Base-by-base conservation (phyloP, 352 stramenopile species). In the Pythium dissimile region DNA sequence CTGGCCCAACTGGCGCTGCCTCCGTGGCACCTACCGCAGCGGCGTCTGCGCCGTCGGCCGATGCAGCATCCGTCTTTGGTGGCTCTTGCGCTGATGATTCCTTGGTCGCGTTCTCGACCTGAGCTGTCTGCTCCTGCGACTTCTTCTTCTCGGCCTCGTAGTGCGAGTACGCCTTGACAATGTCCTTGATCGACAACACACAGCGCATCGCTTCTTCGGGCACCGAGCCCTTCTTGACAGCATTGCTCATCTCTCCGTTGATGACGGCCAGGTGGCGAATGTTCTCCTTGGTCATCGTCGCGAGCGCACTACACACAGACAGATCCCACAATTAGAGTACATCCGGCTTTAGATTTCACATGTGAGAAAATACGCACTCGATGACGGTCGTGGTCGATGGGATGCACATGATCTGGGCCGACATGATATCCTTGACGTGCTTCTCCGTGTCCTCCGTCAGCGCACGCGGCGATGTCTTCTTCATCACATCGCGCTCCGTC, bases 211-310 rank as follows among this genome's bases (percentile, higher is more conserved):
- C 80, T 45, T 94, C 84, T 48, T 88, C 79, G 3, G 83, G 84
- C 13, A 94, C 84, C 0, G 73, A 86, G 15, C 80, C 80, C 53
- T 83, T 80, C 70, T 86, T 89, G 10, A 86, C 76, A 3, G 77
- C 75, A 37, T 80, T 84, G 48, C 67, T 80, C 43, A 89, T 79
- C 49, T 94, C 82, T 7, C 76, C 79, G 45, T 86, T 87, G 38
- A 94, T 86, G 37, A 94, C 84, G 0, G 82, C 84, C 58, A 94
- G 72, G 59, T 94, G 84, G 13, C 84, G 77, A 49, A 92, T 87
- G 44, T 94, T 88, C 34, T 94, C 84, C 53, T 92, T 89, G n/a
- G 80, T 87, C 84, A 94, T 92, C 7, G 84, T 94, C 32, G 84
- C 81, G 16, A 94, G 57, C 0, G 84, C 82, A 59, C 84, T 91